phyloP scores from a whole-genome alignment of 2,329 filamentous ascomycete genomes.

The Verticillium alfalfae region DNA sequence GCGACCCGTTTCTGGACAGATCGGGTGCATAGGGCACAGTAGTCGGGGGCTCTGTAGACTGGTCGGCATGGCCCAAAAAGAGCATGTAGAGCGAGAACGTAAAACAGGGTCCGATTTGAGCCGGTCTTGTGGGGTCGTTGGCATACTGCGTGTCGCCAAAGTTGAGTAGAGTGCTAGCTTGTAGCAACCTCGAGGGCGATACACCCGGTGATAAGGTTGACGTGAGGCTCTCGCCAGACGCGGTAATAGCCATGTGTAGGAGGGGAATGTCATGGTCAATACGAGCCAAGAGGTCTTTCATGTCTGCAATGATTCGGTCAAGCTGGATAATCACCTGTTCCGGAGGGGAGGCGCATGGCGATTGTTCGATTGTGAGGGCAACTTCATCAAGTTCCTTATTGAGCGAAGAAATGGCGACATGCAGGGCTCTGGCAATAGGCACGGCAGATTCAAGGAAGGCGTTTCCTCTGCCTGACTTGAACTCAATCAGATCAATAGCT shows the following conservation, averaged over 20 bases:
- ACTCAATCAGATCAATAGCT: slow-evolving; percentile 85
- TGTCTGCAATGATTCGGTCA: slow-evolving; percentile 64
- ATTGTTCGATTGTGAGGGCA: slow-evolving; percentile 56
- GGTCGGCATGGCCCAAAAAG: slow-evolving; percentile 67
- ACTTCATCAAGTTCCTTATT: slow-evolving; percentile 68
- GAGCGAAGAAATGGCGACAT: slow-evolving; percentile 76
- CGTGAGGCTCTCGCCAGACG: slow-evolving; percentile 82
- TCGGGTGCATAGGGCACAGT: neutral
- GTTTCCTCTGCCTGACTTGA: slow-evolving; percentile 63
- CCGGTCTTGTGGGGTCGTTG: slow-evolving; percentile 53
- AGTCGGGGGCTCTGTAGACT: slow-evolving; percentile 17
- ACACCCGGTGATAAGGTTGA: slow-evolving; percentile 75
- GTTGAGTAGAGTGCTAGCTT: slow-evolving; percentile 87
- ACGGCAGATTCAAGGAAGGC: slow-evolving; percentile 74
- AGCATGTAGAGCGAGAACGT: slow-evolving; percentile 91
- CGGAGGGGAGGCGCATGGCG: slow-evolving; percentile 37
- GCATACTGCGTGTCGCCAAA: slow-evolving; percentile 81
- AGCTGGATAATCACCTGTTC: slow-evolving; percentile 60
- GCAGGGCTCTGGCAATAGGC: slow-evolving; percentile 73
- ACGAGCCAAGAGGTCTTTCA: slow-evolving; percentile 65
- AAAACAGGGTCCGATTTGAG: slow-evolving; percentile 85
- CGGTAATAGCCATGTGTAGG: slow-evolving; percentile 89
- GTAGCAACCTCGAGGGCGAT: slow-evolving; percentile 83
- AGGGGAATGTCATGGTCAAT: slow-evolving; percentile 91
- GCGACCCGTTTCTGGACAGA: neutral